Evolutionary conservation across 768 basidiomycete species (phyloP).

Genomic region (Amanita jacksonii): DNA sequence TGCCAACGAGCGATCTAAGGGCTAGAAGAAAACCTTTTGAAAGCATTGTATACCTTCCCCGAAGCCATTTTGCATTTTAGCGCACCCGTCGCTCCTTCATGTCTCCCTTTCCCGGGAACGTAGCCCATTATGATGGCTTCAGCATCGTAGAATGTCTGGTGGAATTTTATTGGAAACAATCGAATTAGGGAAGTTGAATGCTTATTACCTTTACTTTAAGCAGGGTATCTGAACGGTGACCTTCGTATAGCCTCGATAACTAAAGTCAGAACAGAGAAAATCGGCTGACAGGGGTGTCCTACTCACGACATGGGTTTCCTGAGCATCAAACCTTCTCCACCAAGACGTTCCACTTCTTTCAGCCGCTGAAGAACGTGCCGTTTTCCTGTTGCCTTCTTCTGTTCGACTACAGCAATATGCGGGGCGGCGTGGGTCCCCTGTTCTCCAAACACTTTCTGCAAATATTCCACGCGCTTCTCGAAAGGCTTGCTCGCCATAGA

Average conservation of each 20-base stretch:
- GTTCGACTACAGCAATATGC: slow-evolving; percentile 39
- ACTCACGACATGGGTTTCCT: slow-evolving; percentile 38
- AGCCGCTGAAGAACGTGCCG: slow-evolving; percentile 45
- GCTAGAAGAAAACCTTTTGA: no score
- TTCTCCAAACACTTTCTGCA: slow-evolving; percentile 39
- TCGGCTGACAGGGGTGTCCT: slow-evolving; percentile 7
- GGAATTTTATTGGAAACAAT: not conserved
- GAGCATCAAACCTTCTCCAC: slow-evolving; percentile 54
- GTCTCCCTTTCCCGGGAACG: slow-evolving; percentile 39
- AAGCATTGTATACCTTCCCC: slow-evolving; percentile 35
- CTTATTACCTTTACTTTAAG: slow-evolving; percentile 43
- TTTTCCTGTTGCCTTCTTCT: slow-evolving; percentile 32
- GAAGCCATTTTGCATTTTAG: slow-evolving; percentile 51
- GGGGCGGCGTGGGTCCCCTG: slow-evolving; percentile 32
- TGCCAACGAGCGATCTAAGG: slow-evolving; percentile 11
- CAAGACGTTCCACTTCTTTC: slow-evolving; percentile 42
- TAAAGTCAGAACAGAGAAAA: not conserved
- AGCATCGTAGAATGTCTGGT: slow-evolving; percentile 48
- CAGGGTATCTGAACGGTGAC: slow-evolving; percentile 35
- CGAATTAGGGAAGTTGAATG: not conserved
- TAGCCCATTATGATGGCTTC: slow-evolving; percentile 55
- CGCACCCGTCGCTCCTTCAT: slow-evolving; percentile 39
- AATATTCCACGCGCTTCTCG: slow-evolving; percentile 37
- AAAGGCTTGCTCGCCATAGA: slow-evolving; percentile 38
- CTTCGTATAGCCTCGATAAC: slow-evolving; percentile 37